phyloP scores from a whole-genome alignment of 1,284 basidiomycete genomes.

The Takashimella tepidaria region DNA sequence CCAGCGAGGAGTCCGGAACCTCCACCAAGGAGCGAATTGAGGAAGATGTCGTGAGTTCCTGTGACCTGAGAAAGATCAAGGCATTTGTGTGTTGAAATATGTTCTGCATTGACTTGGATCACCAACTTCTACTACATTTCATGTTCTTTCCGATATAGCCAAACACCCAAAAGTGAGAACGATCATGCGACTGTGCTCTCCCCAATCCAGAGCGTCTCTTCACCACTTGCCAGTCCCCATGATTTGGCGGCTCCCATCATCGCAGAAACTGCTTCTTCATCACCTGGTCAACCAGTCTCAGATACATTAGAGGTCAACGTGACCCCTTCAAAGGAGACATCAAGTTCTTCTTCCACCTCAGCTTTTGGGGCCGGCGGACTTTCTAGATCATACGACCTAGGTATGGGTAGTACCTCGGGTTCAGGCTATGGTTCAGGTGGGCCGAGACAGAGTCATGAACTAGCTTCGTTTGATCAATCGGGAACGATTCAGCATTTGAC shows the following conservation, averaged over 20 bases:
- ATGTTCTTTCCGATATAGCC: neutral
- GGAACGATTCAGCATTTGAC: constrained; percentile 42
- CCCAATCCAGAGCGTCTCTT: neutral
- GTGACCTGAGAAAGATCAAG: neutral
- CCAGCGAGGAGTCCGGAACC: constrained; percentile 35
- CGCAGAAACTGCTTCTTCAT: too few species aligned
- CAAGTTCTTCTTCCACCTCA: constrained; percentile 9
- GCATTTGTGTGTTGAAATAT: too few species aligned
- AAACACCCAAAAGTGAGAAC: neutral
- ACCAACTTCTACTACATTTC: too few species aligned
- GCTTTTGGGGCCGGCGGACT: too few species aligned
- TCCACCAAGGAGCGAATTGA: constrained; percentile 37
- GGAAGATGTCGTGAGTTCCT: constrained; percentile 24
- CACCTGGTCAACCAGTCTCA: too few species aligned
- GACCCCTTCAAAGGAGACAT: constrained; percentile 19
- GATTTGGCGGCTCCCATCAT: constrained; percentile 48
- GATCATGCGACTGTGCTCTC: neutral
- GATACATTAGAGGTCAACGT: too few species aligned
- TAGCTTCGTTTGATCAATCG: neutral
- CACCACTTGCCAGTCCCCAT: neutral
- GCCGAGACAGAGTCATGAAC: neutral
- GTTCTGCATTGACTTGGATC: too few species aligned
- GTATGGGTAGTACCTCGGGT: too few species aligned
- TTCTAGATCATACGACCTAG: too few species aligned
- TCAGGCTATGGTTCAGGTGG: neutral